Evolutionary conservation across 139 green algal genomes (phyloP).

Genomic region (Spirogloea muscicola): DNA sequence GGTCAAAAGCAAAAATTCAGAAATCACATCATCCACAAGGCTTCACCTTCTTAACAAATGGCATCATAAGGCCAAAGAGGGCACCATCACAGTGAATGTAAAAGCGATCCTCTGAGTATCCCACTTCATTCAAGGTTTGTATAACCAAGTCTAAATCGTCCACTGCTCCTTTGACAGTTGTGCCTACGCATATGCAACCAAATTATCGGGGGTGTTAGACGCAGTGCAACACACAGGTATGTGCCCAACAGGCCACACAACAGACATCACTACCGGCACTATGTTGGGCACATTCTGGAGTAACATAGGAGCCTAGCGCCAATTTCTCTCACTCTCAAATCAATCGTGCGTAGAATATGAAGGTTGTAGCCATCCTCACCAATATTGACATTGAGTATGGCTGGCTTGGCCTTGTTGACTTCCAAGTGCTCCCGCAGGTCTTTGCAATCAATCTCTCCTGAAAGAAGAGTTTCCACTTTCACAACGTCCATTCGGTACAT

Average conservation of each 20-base stretch:
- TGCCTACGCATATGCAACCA: slow-evolving; percentile 53
- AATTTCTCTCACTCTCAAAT: too few species aligned
- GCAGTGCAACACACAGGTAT: too few species aligned
- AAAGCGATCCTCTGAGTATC: slow-evolving; percentile 77
- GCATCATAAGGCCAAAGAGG: slow-evolving; percentile 73
- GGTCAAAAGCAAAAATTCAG: too few species aligned
- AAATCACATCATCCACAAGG: too few species aligned
- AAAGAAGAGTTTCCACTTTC: slow-evolving; percentile 70
- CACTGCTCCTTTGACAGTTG: slow-evolving; percentile 76
- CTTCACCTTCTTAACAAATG: slow-evolving; percentile 77
- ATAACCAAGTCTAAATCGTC: slow-evolving; percentile 55
- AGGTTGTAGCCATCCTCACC: too few species aligned
- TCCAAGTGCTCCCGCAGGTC: slow-evolving; percentile 61
- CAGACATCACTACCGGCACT: too few species aligned
- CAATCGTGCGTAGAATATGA: too few species aligned
- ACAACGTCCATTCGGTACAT: slow-evolving; percentile 89
- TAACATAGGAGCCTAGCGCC: too few species aligned
- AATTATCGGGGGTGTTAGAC: too few species aligned
- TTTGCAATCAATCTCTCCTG: slow-evolving; percentile 92
- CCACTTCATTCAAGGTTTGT: slow-evolving; percentile 25
- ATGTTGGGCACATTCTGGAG: too few species aligned
- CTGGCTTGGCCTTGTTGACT: slow-evolving; percentile 67
- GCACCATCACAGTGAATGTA: slow-evolving; percentile 98
- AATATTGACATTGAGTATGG: slow-evolving; percentile 98
- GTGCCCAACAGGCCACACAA: too few species aligned